These are phyloP conservation scores for Naumovozyma baii DNA, from an alignment of 805 yeast species.

Conservation along the genomic window DNA sequence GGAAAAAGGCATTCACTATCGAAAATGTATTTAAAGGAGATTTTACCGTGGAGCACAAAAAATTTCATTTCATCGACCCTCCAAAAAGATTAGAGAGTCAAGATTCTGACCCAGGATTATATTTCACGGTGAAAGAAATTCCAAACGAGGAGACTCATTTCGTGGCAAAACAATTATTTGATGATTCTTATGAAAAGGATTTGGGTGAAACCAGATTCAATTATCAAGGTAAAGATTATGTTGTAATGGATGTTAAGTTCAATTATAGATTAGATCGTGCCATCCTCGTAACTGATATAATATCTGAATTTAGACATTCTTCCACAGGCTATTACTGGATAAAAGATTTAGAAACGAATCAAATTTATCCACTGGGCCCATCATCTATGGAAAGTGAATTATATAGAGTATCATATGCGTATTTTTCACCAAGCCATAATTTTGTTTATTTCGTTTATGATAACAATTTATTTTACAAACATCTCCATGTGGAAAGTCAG, in stretches of 20 bases:
- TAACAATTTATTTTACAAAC: conserved; percentile 45
- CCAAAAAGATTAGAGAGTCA: conserved; percentile 14
- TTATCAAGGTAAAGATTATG: conserved; percentile 34
- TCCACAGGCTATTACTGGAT: conserved; percentile 53
- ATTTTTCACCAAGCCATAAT: conserved; percentile 54
- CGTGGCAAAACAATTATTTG: conserved; percentile 28
- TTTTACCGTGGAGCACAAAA: conserved; percentile 14
- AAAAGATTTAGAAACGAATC: conserved; percentile 36
- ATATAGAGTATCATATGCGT: conserved; percentile 34
- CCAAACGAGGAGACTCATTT: conserved; percentile 10
- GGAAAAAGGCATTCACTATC: conserved; percentile 10
- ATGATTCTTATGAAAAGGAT: conserved; percentile 13
- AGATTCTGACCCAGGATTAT: conserved; percentile 38
- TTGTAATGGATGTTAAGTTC: conserved; percentile 35
- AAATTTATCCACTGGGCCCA: conserved; percentile 27
- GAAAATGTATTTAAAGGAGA: conserved; percentile 20
- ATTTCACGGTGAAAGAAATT: conserved; percentile 17
- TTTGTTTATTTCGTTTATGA: conserved; percentile 47
- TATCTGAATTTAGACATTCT: conserved; percentile 62
- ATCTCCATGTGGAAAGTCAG: conserved; percentile 17
- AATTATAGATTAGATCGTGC: conserved; percentile 41
- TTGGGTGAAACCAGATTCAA: conserved; percentile 30
- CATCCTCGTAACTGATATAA: conserved; percentile 43
- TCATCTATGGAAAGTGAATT: conserved; percentile 10
- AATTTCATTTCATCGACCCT: conserved; percentile 22